Percentiles rank a stretch among this genome's conserved stretches.
Evolutionary conservation across 2,329 filamentous ascomycete genomes (phyloP).

Genomic region (Monilinia fructigena): DNA sequence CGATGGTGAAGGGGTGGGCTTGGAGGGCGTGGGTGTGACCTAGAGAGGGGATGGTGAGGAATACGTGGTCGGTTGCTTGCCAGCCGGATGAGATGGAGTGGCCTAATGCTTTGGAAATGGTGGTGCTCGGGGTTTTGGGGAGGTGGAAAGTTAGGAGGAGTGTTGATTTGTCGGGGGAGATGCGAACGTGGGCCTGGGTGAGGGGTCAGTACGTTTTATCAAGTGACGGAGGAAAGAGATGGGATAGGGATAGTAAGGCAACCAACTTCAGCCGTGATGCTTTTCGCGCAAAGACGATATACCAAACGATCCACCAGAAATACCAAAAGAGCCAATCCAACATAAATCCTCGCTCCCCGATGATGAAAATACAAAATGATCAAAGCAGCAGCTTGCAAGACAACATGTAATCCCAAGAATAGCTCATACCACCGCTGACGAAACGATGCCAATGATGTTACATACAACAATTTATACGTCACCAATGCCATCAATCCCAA

Average conservation of each 20-base stretch:
- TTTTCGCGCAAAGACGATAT: conserved; percentile 56
- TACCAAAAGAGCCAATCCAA: conserved; percentile 44
- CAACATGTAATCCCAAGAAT: conserved; percentile 58
- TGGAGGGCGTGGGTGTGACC: conserved; percentile 54
- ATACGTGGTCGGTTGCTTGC: conserved; percentile 62
- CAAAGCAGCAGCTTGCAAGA: conserved; percentile 56
- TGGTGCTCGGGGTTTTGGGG: conserved; percentile 19
- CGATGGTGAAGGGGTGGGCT: conserved; percentile 66
- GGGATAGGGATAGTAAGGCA: too few relatives aligned
- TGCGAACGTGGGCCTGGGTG: conserved; percentile 41
- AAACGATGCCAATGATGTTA: conserved; percentile 60
- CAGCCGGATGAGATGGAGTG: conserved; percentile 51
- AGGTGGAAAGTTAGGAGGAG: conserved; percentile 45
- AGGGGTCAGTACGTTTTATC: background rate
- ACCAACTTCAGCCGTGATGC: conserved; percentile 47
- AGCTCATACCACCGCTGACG: conserved; percentile 61
- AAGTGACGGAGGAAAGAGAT: background rate
- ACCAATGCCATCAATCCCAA: conserved; percentile 55
- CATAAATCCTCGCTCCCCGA: conserved; percentile 51
- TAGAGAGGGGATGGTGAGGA: conserved; percentile 58
- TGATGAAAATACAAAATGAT: conserved; percentile 61
- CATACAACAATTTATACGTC: conserved; percentile 60
- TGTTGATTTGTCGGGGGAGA: conserved; percentile 58
- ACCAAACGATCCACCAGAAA: conserved; percentile 42
- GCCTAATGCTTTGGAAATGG: conserved; percentile 28